These are phyloP conservation scores for Sambucus nigra DNA, from an alignment of 129 eudicot species.

Conservation along the genomic window DNA sequence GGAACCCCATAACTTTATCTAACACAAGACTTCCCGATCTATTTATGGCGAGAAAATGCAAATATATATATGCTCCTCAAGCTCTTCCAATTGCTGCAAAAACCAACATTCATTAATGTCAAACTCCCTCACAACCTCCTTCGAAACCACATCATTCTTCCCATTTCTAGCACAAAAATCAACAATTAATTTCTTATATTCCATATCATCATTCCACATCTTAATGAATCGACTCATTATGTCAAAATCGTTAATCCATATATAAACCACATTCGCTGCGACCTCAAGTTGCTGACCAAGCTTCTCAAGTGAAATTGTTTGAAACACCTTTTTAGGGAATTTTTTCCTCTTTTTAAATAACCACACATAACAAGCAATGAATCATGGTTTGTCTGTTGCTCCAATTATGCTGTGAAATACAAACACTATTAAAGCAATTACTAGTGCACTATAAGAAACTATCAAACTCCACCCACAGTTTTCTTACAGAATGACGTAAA, in stretches of 20 bases:
- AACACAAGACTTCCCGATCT: slow-evolving; percentile 61
- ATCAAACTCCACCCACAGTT: slow-evolving; percentile 16
- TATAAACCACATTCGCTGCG: slow-evolving; percentile 68
- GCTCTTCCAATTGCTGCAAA: slow-evolving; percentile 61
- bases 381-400: slow-evolving; percentile 36
- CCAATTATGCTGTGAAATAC: slow-evolving; percentile 41
- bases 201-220: slow-evolving; percentile 51
- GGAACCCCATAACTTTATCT: slow-evolving; percentile 22
- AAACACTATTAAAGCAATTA: slow-evolving; percentile 33
- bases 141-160: slow-evolving; percentile 28
- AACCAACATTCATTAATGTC: slow-evolving; percentile 35
- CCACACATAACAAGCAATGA: slow-evolving; percentile 20
- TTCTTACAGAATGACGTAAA: slow-evolving; percentile 22
- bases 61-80: slow-evolving; percentile 59
- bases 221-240: slow-evolving; percentile 59
- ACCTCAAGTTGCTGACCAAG: slow-evolving; percentile 47
- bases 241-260: slow-evolving; percentile 62
- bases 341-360: slow-evolving; percentile 12
- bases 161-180: slow-evolving; percentile 42
- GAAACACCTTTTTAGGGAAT: neutral
- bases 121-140: slow-evolving; percentile 51
- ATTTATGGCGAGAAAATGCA: slow-evolving; percentile 67
- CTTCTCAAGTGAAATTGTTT: slow-evolving; percentile 19
- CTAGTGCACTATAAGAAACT: slow-evolving; percentile 29
- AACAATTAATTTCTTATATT: slow-evolving; percentile 46